Base-by-base conservation (phyloP, 1,139 yeast genomes). In the Pichia sp. region DNA sequence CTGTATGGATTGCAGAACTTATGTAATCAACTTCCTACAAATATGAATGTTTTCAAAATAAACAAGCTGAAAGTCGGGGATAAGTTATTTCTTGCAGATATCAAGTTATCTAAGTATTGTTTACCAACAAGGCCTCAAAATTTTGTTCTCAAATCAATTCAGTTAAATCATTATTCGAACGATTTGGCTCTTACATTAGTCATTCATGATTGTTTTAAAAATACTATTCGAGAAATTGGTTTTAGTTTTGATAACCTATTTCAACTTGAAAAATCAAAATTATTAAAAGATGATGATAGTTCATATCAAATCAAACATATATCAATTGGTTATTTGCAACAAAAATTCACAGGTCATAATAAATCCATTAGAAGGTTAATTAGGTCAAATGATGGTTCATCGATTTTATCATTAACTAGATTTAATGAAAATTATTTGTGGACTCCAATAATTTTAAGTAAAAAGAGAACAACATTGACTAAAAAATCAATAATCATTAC, bases 301-400 rank as follows among this genome's bases (percentile, higher is more conserved):
- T 10, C 31, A 11, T 28, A 29, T 3, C 39, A 44, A 16, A 16
- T 44, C 5, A 51, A 44, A 22, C 38, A 31, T 1, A 42, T 52
- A 14, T 18, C 34, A 5, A 57, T 67, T n/a, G 70, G 69, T 13
- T 51, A 53, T 10, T 53, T 77, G 14, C 69, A 72, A 41, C 75
- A 80, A 60, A 84, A 85, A 60, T 79, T 84, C 53, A 90, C 95
- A 7, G 98, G 98, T 0, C 96, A 89, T 62, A 77, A 82, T 50
- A 90, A 89, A 64, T 86, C 96, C 0, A 83, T 91, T 25, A 80
- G 81, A 58, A 76, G 75, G 51, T 67, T 91, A 1, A 70, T 80
- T 19, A 80, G 90, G 60, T 84, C 96, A 1, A 68, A 77, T 6
- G 80, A 80, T 61, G 89, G 89, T 29, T 71, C 73, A 30, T 75